Base-by-base conservation (phyloP, 768 basidiomycete genomes). In the Serpula lacrymans region DNA sequence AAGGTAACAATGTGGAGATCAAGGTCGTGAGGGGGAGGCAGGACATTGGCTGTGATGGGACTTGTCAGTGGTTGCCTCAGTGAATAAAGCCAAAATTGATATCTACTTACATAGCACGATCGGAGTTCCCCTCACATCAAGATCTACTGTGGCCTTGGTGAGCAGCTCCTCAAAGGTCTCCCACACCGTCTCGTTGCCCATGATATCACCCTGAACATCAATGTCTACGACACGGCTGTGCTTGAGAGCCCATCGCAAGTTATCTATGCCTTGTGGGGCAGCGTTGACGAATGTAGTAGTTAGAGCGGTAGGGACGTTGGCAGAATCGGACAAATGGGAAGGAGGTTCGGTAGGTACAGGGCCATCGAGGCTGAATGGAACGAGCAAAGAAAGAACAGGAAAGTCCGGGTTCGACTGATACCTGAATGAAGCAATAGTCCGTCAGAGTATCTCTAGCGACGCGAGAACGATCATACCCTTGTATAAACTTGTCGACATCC, bases 1-100 rank as follows among this genome's bases (percentile, higher is more conserved):
- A 90, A 67, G 59, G 84, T 81, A 28, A 88, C 84, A 43, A 88
- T 82, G 1, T 88, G 84, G 31, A 84, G 57, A 37, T 75, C 65
- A 26, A 87, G 69, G 49, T 81, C 79, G 49, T 85, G 77, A 1
- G 88, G 84, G 26, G 89, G 89, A 31, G 88, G 89, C 8, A 92
- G 71, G 29, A 88, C 62, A 57, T 88, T 89, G 38, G 83, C 89
- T 92, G 55, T 33, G 34, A 51, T 13, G 27, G 4, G 29, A n/a
- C n/a, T n/a, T n/a, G n/a, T 32, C 35, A 37, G 24, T 23, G 13
- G 20, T 29, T 20, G 16, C 17, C n/a, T 26, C 35, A 36, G 22
- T 45, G 31, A 25, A 41, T 17, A 18, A 16, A 11, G 21, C 20
- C 29, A 13, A 14, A 45, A 29, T 36, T 26, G 16, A 3, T 17